Evolutionary conservation across 257 asterid genomes (phyloP).

Genomic region (Misopates orontium): DNA sequence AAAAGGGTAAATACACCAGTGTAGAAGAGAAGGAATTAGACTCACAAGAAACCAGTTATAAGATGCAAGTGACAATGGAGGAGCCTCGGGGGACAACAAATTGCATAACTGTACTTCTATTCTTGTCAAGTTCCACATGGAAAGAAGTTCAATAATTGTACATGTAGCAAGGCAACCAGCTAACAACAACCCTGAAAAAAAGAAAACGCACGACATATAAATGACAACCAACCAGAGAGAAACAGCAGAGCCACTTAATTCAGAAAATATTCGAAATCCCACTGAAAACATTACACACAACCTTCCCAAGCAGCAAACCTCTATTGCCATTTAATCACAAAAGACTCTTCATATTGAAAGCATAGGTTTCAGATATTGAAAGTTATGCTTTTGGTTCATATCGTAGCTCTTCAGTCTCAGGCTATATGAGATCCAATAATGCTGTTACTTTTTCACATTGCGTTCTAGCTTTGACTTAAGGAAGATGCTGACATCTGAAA

Average conservation of each 20-base stretch:
- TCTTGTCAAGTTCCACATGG: slow-evolving; percentile 99
- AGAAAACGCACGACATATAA: slow-evolving; percentile 10
- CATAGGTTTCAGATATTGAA: too few relatives aligned
- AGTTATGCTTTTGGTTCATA: too few relatives aligned
- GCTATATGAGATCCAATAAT: background rate
- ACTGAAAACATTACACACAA: too few relatives aligned
- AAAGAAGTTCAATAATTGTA: slow-evolving; percentile 74
- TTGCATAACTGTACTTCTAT: slow-evolving; percentile 94
- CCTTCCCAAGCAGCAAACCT: too few relatives aligned
- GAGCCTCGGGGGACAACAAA: slow-evolving; percentile 92
- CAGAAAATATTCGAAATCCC: background rate
- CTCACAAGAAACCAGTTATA: slow-evolving; percentile 98
- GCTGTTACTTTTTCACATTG: background rate
- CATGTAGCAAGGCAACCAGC: slow-evolving; percentile 60
- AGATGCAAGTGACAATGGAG: slow-evolving; percentile 79
- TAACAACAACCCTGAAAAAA: slow-evolving; percentile 61
- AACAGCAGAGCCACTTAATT: background rate
- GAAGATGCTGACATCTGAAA: background rate
- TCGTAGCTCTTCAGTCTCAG: too few relatives aligned
- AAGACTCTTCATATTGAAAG: too few relatives aligned
- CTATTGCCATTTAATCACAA: too few relatives aligned
- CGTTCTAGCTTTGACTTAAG: slow-evolving; percentile 5
- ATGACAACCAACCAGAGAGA: background rate
- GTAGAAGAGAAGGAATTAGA: slow-evolving; percentile 24
- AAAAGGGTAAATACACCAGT: background rate